Base-by-base conservation (phyloP, 2,329 filamentous ascomycete genomes). In the Lachnellula hyalina region DNA sequence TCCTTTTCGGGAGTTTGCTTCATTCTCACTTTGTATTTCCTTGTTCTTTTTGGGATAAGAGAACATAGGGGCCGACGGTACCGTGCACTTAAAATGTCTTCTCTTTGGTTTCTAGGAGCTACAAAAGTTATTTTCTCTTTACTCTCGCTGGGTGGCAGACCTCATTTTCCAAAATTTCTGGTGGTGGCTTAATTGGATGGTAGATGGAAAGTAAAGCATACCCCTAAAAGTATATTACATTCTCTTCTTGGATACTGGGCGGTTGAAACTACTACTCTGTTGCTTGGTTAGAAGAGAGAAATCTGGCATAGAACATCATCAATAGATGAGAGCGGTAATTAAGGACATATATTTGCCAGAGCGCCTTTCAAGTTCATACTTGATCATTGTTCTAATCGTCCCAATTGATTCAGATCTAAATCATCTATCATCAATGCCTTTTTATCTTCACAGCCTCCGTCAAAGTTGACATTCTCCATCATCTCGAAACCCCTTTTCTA, bases 1-100 rank as follows among this genome's bases (percentile, higher is more conserved):
- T 38, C 52, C 48, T 54, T 54, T 50, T 40, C 28, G 21, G 52
- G 47, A 50, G 47, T 54, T 34, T 46, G n/a, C 41, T 54, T 50
- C 23, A 38, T 42, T 49, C 25, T 17, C 12, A 32, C 17, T 47
- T 32, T 47, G 12, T 12, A 47, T 49, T 38, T 49, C 21, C 11
- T 15, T 17, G 19, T 45, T 19, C 46, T 21, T 49, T 40, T 19
- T 38, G 28, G 19, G 28, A 28, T 15, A 25, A 41, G 8, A 50
- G 34, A 40, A 21, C 1, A 40, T 49, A 8, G 34, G 46, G 52
- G 36, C 34, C 38, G 11, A 45, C 36, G 38, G 47, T 44, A 54
- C 47, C 23, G 38, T 7, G 42, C 28, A 38, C 46, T 32, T 11
- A 12, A 28, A 40, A 54, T 49, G 46, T 23, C 3, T 9, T 41